These are phyloP conservation scores for Colletotrichum scovillei DNA, from an alignment of 2,329 filamentous ascomycete species.

Conservation along the genomic window DNA sequence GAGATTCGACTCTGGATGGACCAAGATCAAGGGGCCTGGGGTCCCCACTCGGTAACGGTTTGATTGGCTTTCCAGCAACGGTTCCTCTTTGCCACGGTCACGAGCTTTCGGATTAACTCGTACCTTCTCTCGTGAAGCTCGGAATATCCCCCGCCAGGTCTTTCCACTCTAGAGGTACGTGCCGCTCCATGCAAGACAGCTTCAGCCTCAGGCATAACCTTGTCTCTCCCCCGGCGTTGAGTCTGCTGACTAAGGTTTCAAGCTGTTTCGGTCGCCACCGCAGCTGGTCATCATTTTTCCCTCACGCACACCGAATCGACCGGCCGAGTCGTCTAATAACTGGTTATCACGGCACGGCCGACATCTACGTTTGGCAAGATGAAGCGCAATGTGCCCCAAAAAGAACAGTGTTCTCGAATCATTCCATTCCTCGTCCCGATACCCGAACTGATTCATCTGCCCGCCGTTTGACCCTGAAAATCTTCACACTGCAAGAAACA, in stretches of 20 bases:
- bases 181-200: no score
- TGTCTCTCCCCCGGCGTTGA: neutral
- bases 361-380: neutral
- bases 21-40: neutral
- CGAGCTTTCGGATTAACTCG: neutral
- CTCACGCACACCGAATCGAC: neutral
- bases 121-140: neutral
- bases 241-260: constrained; percentile 30
- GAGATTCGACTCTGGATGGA: constrained; percentile 13
- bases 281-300: neutral
- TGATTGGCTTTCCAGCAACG: constrained; percentile 1
- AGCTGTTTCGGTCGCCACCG: constrained; percentile 24
- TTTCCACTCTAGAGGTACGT: neutral
- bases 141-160: neutral
- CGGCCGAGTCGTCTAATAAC: neutral
- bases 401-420: neutral
- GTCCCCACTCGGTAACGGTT: neutral
- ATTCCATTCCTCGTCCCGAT: neutral
- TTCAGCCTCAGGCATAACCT: neutral
- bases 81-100: neutral
- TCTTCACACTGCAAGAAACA: neutral
- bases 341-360: neutral
- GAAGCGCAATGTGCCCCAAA: neutral
- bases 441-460: neutral
- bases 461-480: neutral